Base-by-base conservation (phyloP, 176 grass and related monocot genomes). In the Pharus latifolius region DNA sequence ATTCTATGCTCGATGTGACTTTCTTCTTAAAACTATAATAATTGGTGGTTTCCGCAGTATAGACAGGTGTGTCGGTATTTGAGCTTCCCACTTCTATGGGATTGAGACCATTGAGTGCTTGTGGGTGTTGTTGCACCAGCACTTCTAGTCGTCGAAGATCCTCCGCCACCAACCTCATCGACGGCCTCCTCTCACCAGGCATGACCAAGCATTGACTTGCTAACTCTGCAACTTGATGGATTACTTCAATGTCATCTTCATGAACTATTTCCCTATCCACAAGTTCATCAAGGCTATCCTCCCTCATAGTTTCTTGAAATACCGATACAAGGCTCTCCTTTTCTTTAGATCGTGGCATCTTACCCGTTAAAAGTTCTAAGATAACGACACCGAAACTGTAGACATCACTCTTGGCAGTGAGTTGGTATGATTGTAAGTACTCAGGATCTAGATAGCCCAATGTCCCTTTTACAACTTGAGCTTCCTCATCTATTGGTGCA, bases 361-460 rank as follows among this genome's bases (percentile, higher is more conserved):
- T 73, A 0, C 54, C 53, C 2, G 69, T 72, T 23, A 72, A 0
- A n/a, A 73, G 70, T 11, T 73, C 70, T 18, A 73, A 7, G 1
- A 73, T 52, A 58, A 73, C 52, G 19, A 73, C 54, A 11, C 70
- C 70, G 3, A 59, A 59, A 40, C 54, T 73, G 40, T 73, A 73
- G 14, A 73, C 53, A 33, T 73, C 54, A 0, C 70, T 73, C 54
- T 47, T 74, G 7, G 59, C 55, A 15, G 70, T 74, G 4, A 74
- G 55, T 28, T 60, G 41, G 10, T 48, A 74, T 3, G 47, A 34
- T 41, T 60, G 12, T 4, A 74, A 19, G 19, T 74, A 74, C 43
- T 61, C 56, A 13, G 71, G 56, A 49, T 74, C 71, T 26, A 74
- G 26, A 30, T 74, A 74, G 2, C 71, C 71, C 42, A 74, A 16